Evolutionary conservation across 257 asterid species (phyloP).

Genomic region (Marsdenia floribunda): DNA sequence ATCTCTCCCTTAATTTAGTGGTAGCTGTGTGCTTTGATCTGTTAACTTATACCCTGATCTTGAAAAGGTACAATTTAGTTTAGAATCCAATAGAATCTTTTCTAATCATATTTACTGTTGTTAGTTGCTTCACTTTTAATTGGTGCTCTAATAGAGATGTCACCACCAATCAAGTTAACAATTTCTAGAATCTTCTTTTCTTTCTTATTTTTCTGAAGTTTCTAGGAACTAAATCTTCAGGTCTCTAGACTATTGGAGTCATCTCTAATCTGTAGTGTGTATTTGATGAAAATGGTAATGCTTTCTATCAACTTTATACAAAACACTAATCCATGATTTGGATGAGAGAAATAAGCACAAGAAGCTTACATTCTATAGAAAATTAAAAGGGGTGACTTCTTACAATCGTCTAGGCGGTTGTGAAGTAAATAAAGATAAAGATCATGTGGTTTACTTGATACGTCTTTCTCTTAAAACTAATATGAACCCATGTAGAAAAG

Average conservation of each 20-base stretch:
- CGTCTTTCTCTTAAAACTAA: neutral
- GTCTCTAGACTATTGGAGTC: neutral
- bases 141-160: neutral
- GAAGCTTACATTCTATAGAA: neutral
- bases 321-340: neutral
- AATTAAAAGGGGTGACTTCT: neutral
- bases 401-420: neutral
- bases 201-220: neutral
- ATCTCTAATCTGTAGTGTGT: neutral
- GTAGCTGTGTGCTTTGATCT: neutral
- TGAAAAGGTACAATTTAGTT: no score
- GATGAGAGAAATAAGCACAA: neutral
- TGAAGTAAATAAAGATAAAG: neutral
- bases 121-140: constrained; percentile 1
- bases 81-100: neutral
- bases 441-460: neutral
- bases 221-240: neutral
- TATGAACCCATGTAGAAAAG: neutral
- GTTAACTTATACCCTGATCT: neutral
- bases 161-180: neutral
- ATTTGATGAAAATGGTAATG: neutral
- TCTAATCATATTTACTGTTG: no score
- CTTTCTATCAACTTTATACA: neutral
- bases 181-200: neutral
- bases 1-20: neutral